Evolutionary conservation across 352 stramenopile genomes (phyloP).

Genomic region (Pythium aristosporum): DNA sequence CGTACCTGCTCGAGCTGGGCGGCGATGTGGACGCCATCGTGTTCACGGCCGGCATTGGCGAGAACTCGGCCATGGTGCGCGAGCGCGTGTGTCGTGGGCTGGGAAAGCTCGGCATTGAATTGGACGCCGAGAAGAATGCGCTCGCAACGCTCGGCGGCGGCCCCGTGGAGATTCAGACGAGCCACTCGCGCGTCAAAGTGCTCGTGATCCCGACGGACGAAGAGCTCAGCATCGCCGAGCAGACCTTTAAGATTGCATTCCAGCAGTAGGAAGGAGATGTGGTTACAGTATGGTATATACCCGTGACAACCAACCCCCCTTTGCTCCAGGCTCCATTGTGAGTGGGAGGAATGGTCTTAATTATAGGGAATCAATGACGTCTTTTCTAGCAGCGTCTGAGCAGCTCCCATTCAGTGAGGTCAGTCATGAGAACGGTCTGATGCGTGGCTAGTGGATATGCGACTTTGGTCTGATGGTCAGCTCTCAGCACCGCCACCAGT

Average conservation of each 20-base stretch:
- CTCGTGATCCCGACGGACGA: conserved; percentile 90
- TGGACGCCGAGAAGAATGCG: conserved; percentile 76
- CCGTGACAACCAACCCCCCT: background rate
- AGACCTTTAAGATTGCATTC: conserved; percentile 70
- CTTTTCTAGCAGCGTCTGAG: too few relatives aligned
- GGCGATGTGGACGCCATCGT: conserved; percentile 80
- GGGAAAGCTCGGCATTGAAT: conserved; percentile 51
- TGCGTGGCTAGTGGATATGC: too few relatives aligned
- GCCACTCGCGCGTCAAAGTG: conserved; percentile 56
- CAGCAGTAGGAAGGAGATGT: conserved; percentile 10
- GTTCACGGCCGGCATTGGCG: conserved; percentile 89
- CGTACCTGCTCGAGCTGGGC: conserved; percentile 72
- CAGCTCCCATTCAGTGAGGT: too few relatives aligned
- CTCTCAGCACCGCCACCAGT: too few relatives aligned
- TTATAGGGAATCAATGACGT: background rate
- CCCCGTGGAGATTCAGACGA: conserved; percentile 59
- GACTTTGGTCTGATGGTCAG: too few relatives aligned
- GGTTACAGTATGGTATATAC: background rate
- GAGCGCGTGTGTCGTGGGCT: conserved; percentile 66
- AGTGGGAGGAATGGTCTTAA: background rate
- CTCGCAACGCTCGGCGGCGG: conserved; percentile 56
- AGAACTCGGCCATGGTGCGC: conserved; percentile 81
- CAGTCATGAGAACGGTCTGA: too few relatives aligned
- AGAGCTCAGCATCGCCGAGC: conserved; percentile 87
- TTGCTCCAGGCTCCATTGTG: background rate